Conservation (phyloP, 768 basidiomycete genomes). For the Leccinum variicolor region DNA sequence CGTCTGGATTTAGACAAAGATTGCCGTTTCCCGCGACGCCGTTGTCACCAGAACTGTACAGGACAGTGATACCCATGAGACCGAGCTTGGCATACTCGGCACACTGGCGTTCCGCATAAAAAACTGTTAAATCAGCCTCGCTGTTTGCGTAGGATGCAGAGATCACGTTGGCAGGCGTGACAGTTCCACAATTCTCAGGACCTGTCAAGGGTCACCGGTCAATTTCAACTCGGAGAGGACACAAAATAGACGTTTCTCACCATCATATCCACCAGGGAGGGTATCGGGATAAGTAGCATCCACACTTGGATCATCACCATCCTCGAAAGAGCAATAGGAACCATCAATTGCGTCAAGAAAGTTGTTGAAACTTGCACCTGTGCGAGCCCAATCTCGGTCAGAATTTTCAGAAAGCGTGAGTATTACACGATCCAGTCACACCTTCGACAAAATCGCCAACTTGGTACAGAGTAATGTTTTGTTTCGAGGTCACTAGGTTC, state of each 20-base stretch:
- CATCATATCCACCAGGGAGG: conserved; percentile 34
- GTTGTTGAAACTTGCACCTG: conserved; percentile 43
- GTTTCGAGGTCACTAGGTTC: conserved; percentile 37
- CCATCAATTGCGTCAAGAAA: conserved; percentile 44
- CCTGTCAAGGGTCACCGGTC: too few relatives aligned
- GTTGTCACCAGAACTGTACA: conserved; percentile 40
- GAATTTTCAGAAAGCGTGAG: conserved; percentile 3
- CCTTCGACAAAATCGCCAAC: conserved; percentile 37
- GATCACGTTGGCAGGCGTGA: conserved; percentile 39
- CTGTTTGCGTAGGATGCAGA: conserved; percentile 39
- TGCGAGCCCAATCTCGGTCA: neutral
- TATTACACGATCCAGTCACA: neutral
- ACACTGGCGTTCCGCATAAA: conserved; percentile 42
- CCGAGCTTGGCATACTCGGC: conserved; percentile 48
- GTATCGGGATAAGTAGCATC: conserved; percentile 44
- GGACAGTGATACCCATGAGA: conserved; percentile 44
- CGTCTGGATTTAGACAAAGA: conserved; percentile 38
- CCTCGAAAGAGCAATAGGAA: conserved; percentile 42
- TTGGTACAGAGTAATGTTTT: conserved; percentile 36
- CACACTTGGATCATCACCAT: conserved; percentile 39
- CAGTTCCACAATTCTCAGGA: conserved; percentile 32
- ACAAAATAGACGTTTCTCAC: conserved; percentile 16
- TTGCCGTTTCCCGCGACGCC: conserved; percentile 37
- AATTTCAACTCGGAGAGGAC: neutral
- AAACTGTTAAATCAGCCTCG: conserved; percentile 34